Conservation (phyloP, 306 rosid species). For the Alnus rubra region DNA sequence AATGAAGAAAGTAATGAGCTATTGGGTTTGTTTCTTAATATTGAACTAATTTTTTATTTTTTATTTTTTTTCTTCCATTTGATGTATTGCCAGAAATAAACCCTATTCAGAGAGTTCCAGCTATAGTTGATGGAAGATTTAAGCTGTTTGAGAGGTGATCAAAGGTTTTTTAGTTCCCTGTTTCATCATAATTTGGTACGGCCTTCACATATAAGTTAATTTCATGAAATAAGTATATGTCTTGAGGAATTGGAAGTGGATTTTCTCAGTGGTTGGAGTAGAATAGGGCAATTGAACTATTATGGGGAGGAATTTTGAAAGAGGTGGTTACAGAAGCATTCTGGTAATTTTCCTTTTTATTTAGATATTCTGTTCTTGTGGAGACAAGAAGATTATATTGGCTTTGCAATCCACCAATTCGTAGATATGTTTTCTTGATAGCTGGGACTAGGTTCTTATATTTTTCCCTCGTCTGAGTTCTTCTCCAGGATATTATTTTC, state of each 20-base stretch:
- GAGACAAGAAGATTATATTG: neutral
- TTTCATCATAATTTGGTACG: neutral
- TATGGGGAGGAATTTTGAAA: neutral
- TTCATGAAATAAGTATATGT: neutral
- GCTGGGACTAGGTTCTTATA: neutral
- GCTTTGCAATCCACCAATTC: neutral
- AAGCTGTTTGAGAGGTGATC: conserved; percentile 80
- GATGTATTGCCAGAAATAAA: conserved; percentile 59
- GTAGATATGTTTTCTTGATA: neutral
- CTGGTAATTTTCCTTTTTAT: neutral
- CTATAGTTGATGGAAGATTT: conserved; percentile 80
- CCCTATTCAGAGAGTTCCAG: conserved; percentile 77
- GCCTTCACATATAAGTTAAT: neutral
- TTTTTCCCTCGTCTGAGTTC: neutral
- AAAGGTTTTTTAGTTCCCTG: neutral
- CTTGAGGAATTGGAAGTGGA: neutral
- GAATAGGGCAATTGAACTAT: neutral
- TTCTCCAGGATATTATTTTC: neutral
- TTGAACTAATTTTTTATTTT: neutral
- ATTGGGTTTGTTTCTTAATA: neutral
- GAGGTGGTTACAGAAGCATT: neutral
- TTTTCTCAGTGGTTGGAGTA: neutral
- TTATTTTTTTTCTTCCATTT: neutral
- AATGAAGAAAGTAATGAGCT: neutral
- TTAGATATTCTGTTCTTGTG: neutral